Base-by-base conservation (phyloP, 106 monocot genomes). In the Alisma plantagoaquatica region DNA sequence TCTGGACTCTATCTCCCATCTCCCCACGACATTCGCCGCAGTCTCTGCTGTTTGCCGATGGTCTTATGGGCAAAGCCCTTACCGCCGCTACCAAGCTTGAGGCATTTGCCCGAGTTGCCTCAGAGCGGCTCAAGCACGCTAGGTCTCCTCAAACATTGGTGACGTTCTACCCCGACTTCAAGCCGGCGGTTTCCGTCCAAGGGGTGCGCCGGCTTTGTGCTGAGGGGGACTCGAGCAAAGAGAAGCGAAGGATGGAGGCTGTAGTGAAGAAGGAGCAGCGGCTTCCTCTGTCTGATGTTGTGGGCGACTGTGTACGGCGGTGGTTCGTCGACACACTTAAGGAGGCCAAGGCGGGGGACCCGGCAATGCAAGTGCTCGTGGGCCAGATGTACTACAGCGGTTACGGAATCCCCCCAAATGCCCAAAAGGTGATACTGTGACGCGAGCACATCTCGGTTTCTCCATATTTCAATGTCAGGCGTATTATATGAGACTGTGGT, bases 361-460 rank as follows among this genome's bases (percentile, higher is more conserved):
- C 59, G 23, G 41, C 73, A 49, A 86, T 86, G 81, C 81, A 86
- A 68, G 80, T 92, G 23, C 69, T 86, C 29, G 86, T 92, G 0
- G 81, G 81, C 17, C 91, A 91, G 91, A 91, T 91, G 91, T 91
- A 85, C 56, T 57, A 60, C 28, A 75, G 44, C 12, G 91, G 91
- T 23, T 91, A 91, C 27, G 91, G 91, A 3, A 51, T 81, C 32
- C 33, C 63, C 12, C 51, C 52, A 26, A 78, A 81, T 41, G 75
- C 77, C 47, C 75, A 77, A 41, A 84, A 85, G 91, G 85, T 91
- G 31, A 18, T n/a, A n/a, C n/a, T n/a, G n/a, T n/a, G n/a, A n/a
- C n/a, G n/a, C n/a, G n/a, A n/a, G n/a, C n/a, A n/a, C n/a, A n/a
- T n/a, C n/a, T n/a, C n/a, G n/a, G n/a, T n/a, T n/a, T n/a, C n/a